These are phyloP conservation scores for Inga leiocalycina DNA, from an alignment of 306 rosid genomes.

Conservation along the genomic window DNA sequence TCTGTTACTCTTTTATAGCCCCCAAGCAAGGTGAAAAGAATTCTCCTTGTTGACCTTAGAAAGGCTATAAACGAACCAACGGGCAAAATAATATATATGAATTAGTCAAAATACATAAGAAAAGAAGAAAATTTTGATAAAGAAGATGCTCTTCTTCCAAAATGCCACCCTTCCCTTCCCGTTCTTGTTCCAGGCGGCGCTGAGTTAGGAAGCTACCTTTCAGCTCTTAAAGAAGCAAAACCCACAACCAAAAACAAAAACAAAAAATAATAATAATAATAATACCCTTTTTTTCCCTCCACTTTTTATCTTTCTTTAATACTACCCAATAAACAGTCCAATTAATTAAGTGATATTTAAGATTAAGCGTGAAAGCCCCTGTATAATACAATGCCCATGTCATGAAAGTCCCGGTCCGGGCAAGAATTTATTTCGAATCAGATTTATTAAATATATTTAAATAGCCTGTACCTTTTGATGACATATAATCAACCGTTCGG, in stretches of 20 bases:
- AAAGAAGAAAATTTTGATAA: background rate
- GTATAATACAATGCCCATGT: background rate
- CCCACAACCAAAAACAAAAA: conserved; percentile 20
- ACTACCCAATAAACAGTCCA: background rate
- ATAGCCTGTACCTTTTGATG: background rate
- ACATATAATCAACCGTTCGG: background rate
- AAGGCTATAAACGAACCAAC: conserved; percentile 32
- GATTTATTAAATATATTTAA: background rate
- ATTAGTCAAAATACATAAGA: background rate
- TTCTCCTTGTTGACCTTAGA: conserved; percentile 29
- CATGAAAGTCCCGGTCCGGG: background rate
- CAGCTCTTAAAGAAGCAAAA: conserved; percentile 58
- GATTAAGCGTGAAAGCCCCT: background rate
- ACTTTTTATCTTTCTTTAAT: background rate
- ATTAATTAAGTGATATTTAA: background rate
- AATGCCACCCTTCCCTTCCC: conserved; percentile 19
- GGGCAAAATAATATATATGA: conserved; percentile 26
- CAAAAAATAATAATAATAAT: background rate
- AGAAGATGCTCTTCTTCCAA: conserved; percentile 32
- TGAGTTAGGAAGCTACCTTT: conserved; percentile 39
- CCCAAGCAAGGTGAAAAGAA: conserved; percentile 29
- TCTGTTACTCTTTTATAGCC: conserved; percentile 33
- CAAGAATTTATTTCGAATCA: background rate
- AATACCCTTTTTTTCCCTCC: background rate
- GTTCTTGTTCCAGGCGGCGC: conserved; percentile 59